These are phyloP conservation scores for Canavalia gladiata DNA, from an alignment of 306 rosid genomes.

Conservation along the genomic window DNA sequence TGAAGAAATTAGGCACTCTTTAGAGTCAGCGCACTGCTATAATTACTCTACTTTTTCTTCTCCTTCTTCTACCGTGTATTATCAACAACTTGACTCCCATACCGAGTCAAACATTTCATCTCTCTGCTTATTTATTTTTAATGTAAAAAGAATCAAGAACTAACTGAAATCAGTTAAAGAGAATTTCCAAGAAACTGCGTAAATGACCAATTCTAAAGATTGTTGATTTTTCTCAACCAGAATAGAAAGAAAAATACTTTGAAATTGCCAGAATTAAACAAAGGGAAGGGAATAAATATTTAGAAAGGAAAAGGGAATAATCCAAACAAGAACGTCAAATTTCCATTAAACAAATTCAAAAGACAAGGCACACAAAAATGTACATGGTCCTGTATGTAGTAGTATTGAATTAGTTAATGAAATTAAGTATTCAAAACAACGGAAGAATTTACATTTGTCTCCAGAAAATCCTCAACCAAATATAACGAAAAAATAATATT, in stretches of 20 bases:
- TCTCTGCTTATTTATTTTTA: constrained; percentile 7
- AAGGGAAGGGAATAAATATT: background rate
- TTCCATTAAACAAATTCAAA: constrained; percentile 23
- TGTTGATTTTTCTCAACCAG: constrained; percentile 37
- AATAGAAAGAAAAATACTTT: constrained; percentile 1
- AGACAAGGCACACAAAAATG: constrained; percentile 18
- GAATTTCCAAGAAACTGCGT: constrained; percentile 45
- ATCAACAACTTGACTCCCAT: constrained; percentile 45
- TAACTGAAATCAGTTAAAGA: constrained; percentile 18
- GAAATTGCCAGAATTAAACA: constrained; percentile 36
- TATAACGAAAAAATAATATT: background rate
- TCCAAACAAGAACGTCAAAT: constrained; percentile 1
- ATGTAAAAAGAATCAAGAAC: constrained; percentile 13
- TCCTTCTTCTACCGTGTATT: constrained; percentile 38
- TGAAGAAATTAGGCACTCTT: constrained; percentile 10
- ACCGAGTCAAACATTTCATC: constrained; percentile 43
- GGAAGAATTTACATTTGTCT: constrained; percentile 6
- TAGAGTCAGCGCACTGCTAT: constrained; percentile 22
- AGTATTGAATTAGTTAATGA: constrained; percentile 4
- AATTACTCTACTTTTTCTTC: constrained; percentile 41
- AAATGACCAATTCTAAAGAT: constrained; percentile 40
- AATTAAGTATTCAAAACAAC: constrained; percentile 2
- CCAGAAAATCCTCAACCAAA: constrained; percentile 26
- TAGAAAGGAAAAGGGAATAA: constrained; percentile 38
- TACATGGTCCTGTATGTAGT: constrained; percentile 2